phyloP scores from a whole-genome alignment of 2,329 filamentous ascomycete genomes.

The Sporothrix sp. region DNA sequence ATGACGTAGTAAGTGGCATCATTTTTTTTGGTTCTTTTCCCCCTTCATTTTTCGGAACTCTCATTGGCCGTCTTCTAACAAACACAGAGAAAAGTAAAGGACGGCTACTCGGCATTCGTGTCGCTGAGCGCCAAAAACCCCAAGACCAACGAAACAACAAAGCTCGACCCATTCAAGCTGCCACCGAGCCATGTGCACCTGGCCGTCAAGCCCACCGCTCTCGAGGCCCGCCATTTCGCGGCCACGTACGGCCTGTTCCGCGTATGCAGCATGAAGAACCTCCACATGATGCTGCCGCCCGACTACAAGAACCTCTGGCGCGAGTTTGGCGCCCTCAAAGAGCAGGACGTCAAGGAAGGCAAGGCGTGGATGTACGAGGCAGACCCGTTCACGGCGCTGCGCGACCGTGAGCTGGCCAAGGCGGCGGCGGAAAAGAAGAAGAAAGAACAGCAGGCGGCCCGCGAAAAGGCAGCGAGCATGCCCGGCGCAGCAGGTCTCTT shows the following conservation, averaged over 20 bases:
- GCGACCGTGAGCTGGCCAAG: conserved; percentile 71
- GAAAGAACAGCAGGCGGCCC: conserved; percentile 56
- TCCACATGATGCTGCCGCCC: conserved; percentile 88
- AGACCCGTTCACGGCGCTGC: conserved; percentile 76
- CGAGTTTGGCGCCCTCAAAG: conserved; percentile 75
- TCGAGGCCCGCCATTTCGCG: conserved; percentile 89
- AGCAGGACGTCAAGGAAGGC: conserved; percentile 67
- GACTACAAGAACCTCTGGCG: conserved; percentile 89
- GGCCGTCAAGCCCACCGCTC: conserved; percentile 63
- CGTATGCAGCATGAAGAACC: conserved; percentile 90
- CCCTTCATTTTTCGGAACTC: conserved; percentile 21
- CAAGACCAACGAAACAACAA: conserved; percentile 71
- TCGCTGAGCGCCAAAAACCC: conserved; percentile 64
- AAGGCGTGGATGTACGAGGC: conserved; percentile 88
- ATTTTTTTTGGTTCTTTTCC: too few species aligned
- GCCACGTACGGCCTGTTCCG: conserved; percentile 86
- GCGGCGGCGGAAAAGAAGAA: conserved; percentile 69
- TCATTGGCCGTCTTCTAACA: not conserved
- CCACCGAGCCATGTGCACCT: conserved; percentile 67
- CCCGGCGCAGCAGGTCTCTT: conserved; percentile 48
- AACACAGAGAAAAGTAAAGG: conserved; percentile 49
- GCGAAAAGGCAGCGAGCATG: conserved; percentile 58
- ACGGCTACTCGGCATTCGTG: conserved; percentile 71
- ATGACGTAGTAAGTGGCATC: conserved; percentile 55
- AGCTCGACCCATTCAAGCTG: conserved; percentile 72